A percentile compares a stretch with the other conserved stretches of the same genome.
These are phyloP conservation scores for Ramularia collo-cygni DNA, from an alignment of 2,329 filamentous ascomycete species.

Conservation along the genomic window DNA sequence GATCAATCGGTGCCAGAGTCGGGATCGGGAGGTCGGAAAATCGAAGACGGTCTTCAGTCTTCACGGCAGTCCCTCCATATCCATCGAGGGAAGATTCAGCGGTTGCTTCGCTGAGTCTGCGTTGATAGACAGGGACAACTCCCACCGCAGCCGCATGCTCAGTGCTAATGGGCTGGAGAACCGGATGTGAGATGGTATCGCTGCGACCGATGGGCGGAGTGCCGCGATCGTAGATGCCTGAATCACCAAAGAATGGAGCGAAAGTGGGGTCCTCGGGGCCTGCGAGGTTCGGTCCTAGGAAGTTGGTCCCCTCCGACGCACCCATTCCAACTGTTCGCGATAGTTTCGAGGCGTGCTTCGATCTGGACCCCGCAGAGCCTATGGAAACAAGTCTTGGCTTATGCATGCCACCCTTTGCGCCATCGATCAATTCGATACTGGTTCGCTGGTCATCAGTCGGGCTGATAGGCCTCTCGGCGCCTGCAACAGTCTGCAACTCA, in stretches of 20 bases:
- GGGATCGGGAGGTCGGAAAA: conserved; percentile 20
- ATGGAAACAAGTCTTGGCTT: too few relatives aligned
- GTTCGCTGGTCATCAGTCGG: conserved; percentile 12
- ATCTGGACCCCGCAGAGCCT: too few relatives aligned
- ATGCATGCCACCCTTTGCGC: conserved; percentile 3
- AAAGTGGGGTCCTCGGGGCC: neutral
- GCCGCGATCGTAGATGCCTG: too few relatives aligned
- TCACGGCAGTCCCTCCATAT: neutral
- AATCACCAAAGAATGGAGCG: too few relatives aligned
- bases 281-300: neutral
- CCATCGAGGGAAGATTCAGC: neutral
- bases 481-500: conserved; percentile 13
- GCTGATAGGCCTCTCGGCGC: conserved; percentile 17
- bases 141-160: conserved; percentile 17
- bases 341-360: neutral
- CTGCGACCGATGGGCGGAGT: too few relatives aligned
- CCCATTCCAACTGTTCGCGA: neutral
- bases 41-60: conserved; percentile 1
- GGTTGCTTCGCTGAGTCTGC: conserved; percentile 12
- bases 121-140: conserved; percentile 4
- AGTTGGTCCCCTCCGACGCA: neutral
- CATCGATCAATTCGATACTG: conserved; percentile 20
- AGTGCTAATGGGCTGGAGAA: conserved; percentile 16
- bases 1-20: conserved; percentile 25
- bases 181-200: conserved; percentile 13